phyloP scores from a whole-genome alignment of 2,329 filamentous ascomycete species.

The Stemphylium lycopersici region DNA sequence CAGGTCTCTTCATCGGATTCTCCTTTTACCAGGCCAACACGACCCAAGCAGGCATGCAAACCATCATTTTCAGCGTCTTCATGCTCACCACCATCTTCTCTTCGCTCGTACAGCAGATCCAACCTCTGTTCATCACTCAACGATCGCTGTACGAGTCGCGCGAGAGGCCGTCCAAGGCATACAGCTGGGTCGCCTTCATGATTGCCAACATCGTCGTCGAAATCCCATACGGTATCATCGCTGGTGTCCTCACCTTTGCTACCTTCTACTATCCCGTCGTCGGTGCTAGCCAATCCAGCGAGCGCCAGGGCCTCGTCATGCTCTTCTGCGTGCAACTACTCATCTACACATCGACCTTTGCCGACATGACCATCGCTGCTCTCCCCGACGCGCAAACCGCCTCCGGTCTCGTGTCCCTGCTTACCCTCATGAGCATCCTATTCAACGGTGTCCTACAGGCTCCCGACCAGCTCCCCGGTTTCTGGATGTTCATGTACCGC shows the following conservation, averaged over 20 bases:
- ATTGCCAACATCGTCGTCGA: conserved; percentile 74
- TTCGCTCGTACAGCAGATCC: conserved; percentile 62
- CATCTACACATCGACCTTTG: conserved; percentile 74
- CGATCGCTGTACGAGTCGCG: conserved; percentile 65
- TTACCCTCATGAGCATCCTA: conserved; percentile 59
- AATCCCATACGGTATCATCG: conserved; percentile 69
- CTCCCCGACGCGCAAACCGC: conserved; percentile 73
- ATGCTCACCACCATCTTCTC: conserved; percentile 54
- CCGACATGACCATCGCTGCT: conserved; percentile 74
- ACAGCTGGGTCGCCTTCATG: conserved; percentile 78
- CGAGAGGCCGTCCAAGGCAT: conserved; percentile 70
- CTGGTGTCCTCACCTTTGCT: conserved; percentile 67
- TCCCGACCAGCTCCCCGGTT: conserved; percentile 65
- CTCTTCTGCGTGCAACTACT: conserved; percentile 70
- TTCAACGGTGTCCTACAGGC: conserved; percentile 65
- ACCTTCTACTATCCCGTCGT: conserved; percentile 68
- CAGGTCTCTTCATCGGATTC: conserved; percentile 48
- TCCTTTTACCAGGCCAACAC: conserved; percentile 51
- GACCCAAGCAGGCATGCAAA: conserved; percentile 53
- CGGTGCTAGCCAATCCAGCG: conserved; percentile 50
- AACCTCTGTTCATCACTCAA: conserved; percentile 65
- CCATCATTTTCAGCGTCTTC: conserved; percentile 58
- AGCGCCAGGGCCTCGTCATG: conserved; percentile 64
- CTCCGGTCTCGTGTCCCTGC: conserved; percentile 64
- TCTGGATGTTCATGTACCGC: conserved; percentile 81